Base-by-base conservation (phyloP, 345 rosid species). In the Streptanthus diversifolius region DNA sequence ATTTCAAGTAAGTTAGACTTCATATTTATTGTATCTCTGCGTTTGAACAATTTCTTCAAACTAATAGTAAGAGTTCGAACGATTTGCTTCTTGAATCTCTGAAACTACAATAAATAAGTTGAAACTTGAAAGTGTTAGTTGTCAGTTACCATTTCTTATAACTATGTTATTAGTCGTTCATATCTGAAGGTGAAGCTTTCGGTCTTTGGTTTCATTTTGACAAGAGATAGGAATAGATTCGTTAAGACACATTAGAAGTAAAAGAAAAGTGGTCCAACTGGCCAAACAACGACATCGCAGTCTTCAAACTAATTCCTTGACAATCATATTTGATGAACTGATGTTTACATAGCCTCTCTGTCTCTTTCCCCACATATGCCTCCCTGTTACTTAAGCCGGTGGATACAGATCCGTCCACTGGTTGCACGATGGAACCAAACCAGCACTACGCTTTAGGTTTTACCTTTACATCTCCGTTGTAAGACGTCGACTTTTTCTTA, bases 391-490 rank as follows among this genome's bases (percentile, higher is more conserved):
- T 25, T 84, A 83, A 21, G 76, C 11, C 1, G 90, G 88, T 32
- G 88, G 92, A 18, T 83, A 82, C 41, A 90, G 83, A 76, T 87
- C 92, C 57, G 71, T 80, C 70, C 79, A 80, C 70, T 73, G 65
- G 72, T 73, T 79, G 51, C 54, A 51, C 37, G 67, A 71, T 30
- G 79, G 81, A 68, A 78, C 80, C 2, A 87, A 81, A 78, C 81
- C 88, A 8, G 85, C 84, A 66, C 71, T 61, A 79, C 85, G 82
- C 72, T 80, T 82, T n/a, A n/a, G n/a, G n/a, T n/a, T n/a, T n/a
- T 10, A 70, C 65, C 49, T 90, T 80, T 5, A 76, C 74, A 45
- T 90, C 89, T 64, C 84, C 90, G 41, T 70, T 70, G 56, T 71
- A 79, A 40, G 83, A 77, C 89, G 79, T 78, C 0, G 82, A 83